These are phyloP conservation scores for Parascedosporium putredinis DNA, from an alignment of 2,329 filamentous ascomycete genomes.

Conservation along the genomic window DNA sequence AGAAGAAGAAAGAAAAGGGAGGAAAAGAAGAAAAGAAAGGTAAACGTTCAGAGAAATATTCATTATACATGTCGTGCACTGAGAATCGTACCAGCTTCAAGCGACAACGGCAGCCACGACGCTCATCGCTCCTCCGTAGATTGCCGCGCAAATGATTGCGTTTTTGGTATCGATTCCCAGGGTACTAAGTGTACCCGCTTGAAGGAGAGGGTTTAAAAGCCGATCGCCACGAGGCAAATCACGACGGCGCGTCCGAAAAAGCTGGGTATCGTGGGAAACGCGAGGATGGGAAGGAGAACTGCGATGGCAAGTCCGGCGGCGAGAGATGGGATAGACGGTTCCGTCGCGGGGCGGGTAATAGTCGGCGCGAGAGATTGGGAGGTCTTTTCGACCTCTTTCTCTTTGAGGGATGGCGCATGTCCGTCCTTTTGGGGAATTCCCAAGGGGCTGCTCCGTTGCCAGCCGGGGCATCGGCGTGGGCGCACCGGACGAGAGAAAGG, in stretches of 20 bases:
- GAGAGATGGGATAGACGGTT: not conserved
- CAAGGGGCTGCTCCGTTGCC: conserved; percentile 9
- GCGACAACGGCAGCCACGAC: not conserved
- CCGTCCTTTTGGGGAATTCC: not conserved
- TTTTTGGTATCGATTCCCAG: conserved; percentile 15
- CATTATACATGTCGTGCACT: not conserved
- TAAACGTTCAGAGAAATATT: too few relatives aligned
- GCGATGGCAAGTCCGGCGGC: conserved; percentile 37
- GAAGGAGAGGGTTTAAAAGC: conserved; percentile 21
- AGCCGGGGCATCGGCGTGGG: conserved; percentile 16
- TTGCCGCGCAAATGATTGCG: not conserved
- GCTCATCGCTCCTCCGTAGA: conserved; percentile 4
- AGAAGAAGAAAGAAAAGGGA: too few relatives aligned
- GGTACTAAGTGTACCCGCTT: conserved; percentile 16
- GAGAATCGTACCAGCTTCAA: not conserved
- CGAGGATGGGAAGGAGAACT: conserved; percentile 46
- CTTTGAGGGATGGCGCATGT: not conserved
- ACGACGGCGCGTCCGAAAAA: conserved; percentile 49
- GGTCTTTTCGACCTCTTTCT: not conserved
- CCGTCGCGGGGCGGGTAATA: not conserved
- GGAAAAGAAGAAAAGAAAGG: too few relatives aligned
- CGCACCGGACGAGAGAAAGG: conserved; percentile 13
- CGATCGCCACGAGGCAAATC: conserved; percentile 39
- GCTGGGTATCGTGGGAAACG: conserved; percentile 45
- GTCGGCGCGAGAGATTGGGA: too few relatives aligned